Percentiles rank a stretch among this genome's conserved stretches.
Evolutionary conservation across 2,329 filamentous ascomycete genomes (phyloP).

Genomic region (Parasarocladium wereldwijsianum): DNA sequence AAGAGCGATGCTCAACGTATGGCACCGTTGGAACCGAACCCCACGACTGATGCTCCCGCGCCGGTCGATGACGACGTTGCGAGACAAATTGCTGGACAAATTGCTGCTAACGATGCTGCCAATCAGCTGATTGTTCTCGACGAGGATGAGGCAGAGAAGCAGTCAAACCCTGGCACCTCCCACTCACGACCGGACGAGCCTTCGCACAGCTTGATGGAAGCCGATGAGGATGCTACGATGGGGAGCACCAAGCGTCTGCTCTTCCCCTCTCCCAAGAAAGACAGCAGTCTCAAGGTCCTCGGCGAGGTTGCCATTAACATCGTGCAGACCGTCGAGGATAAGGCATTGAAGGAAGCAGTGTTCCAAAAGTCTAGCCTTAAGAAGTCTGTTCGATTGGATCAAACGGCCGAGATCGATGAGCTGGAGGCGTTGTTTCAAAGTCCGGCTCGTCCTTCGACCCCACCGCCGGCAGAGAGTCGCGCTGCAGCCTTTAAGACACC

Average conservation of each 20-base stretch:
- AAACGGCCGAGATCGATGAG: constrained; percentile 30
- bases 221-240: constrained; percentile 30
- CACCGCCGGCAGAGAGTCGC: constrained; percentile 11
- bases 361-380: constrained; percentile 29
- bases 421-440: constrained; percentile 54
- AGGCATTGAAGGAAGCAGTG: constrained; percentile 14
- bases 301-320: constrained; percentile 41
- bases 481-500: constrained; percentile 45
- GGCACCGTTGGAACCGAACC: constrained; percentile 37
- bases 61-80: constrained; percentile 21
- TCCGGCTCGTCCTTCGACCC: constrained; percentile 12
- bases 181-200: constrained; percentile 42
- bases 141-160: constrained; percentile 1
- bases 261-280: constrained; percentile 63
- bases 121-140: too few relatives aligned
- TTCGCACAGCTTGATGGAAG: constrained; percentile 39
- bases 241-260: constrained; percentile 53
- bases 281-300: constrained; percentile 45
- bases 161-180: constrained; percentile 21
- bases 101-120: background rate
- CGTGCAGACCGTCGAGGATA: constrained; percentile 25
- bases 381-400: constrained; percentile 13
- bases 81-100: constrained; percentile 1
- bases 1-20: constrained; percentile 31
- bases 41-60: constrained; percentile 37